Evolutionary conservation across 495 filamentous ascomycete species (phyloP), one percentile per base, ranked within the genome.

Genomic region (Hyphodiscus hymeniophilus): DNA sequence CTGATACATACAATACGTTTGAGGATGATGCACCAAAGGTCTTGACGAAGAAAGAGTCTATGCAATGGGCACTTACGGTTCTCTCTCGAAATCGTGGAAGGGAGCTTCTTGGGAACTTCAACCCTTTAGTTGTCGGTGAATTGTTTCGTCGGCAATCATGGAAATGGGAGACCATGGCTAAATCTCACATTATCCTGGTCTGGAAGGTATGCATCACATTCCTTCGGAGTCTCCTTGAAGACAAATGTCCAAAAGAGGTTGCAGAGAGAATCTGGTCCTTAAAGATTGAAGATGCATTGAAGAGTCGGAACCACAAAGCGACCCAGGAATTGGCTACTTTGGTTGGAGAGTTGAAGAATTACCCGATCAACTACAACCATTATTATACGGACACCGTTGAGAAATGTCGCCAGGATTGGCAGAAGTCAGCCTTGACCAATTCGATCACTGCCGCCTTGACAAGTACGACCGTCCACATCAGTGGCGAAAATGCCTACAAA

Each of bases 331-430:
- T 15, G 34, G 18, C n/a, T n/a, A n/a, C n/a, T n/a, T n/a, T n/a
- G 18, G 34, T 2, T 20, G 18, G 34, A 8, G 3, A 38, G n/a
- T 16, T 38, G 15, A 38, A 51, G 7, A 42, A 67, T 0, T 68
- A 74, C 39, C 70, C 70, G 0, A 80, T 81, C 28, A 80, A 76
- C 0, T 80, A 80, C 53, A 79, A 79, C 56, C 71, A 76, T 36
- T 67, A 75, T 21, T 72, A 74, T 36, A 69, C 70, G 0, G 70
- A 8, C n/a, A 44, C 16, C 13, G 13, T 42, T n/a, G n/a, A 43
- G 18, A 48, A 51, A n/a, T 22, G n/a, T 1, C 10, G 35, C 48
- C 34, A 15, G 7, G n/a, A 38, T 7, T 2, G 12, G 18, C n/a
- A 16, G n/a, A n/a, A n/a, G n/a, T n/a, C n/a, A n/a, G n/a, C 17